Evolutionary conservation across 176 grass and related monocot species (phyloP).

Genomic region (Oryza coarctata): DNA sequence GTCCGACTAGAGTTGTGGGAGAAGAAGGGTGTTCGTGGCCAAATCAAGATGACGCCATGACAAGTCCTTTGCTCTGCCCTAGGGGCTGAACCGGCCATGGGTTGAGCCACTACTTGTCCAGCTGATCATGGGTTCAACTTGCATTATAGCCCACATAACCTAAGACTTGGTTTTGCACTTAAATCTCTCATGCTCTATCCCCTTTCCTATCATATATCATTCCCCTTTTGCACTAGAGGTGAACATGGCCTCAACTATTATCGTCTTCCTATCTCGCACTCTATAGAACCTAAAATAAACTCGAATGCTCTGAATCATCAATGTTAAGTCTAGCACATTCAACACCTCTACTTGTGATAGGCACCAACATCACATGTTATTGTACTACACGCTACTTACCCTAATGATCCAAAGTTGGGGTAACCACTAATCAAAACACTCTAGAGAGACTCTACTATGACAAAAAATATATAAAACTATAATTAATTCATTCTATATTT

Average conservation of each 20-base stretch:
- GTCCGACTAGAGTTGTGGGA: too few relatives aligned
- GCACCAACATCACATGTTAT: not conserved
- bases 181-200: not conserved
- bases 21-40: too few relatives aligned
- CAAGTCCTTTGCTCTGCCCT: not conserved
- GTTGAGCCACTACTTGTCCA: not conserved
- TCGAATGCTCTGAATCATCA: not conserved
- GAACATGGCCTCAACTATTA: not conserved
- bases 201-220: not conserved
- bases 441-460: not conserved
- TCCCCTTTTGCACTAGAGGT: not conserved
- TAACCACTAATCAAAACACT: not conserved
- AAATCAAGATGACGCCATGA: not conserved
- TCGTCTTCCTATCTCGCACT: fast-evolving
- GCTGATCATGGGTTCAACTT: not conserved
- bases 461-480: too few relatives aligned
- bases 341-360: too few relatives aligned
- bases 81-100: not conserved
- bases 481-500: too few relatives aligned
- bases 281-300: not conserved
- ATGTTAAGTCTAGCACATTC: not conserved
- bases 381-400: not conserved
- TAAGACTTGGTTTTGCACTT: not conserved
- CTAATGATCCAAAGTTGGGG: not conserved
- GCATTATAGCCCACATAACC: not conserved